These are phyloP conservation scores for Cucurbita maxima DNA, from an alignment of 306 rosid genomes.

Conservation along the genomic window DNA sequence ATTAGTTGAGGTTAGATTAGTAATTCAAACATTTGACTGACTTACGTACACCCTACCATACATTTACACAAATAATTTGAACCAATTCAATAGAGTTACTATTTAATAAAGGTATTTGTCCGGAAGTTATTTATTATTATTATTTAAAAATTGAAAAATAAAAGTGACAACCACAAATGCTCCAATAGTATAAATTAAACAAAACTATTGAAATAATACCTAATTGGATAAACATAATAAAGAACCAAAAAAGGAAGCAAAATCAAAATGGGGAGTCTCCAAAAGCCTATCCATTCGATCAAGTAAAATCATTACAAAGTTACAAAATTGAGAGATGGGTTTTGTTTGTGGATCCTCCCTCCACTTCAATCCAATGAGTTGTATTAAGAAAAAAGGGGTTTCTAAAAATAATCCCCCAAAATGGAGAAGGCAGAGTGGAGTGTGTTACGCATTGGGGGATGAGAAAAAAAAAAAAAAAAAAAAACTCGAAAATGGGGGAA, in stretches of 20 bases:
- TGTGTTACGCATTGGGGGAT: background rate
- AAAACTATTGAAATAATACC: background rate
- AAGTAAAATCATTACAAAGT: background rate
- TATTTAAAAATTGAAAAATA: background rate
- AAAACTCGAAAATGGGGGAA: constrained; percentile 32
- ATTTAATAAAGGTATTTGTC: too few species aligned
- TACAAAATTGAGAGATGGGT: background rate
- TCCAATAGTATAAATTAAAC: background rate
- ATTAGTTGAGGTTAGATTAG: too few species aligned
- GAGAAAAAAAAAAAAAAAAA: background rate
- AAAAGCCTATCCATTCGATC: background rate
- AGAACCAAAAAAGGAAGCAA: background rate
- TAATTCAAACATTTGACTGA: too few species aligned
- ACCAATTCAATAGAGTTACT: too few species aligned
- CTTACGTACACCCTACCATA: too few species aligned
- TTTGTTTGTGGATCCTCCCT: background rate
- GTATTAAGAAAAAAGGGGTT: background rate
- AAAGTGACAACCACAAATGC: background rate
- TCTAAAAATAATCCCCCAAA: constrained; percentile 19
- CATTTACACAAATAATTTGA: too few species aligned
- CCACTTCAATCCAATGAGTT: background rate
- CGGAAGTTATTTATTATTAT: background rate
- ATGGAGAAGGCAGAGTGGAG: constrained; percentile 26
- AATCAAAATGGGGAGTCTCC: background rate
- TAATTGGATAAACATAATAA: background rate